phyloP scores from a whole-genome alignment of 1,284 basidiomycete species.

The Leccinum fallax region DNA sequence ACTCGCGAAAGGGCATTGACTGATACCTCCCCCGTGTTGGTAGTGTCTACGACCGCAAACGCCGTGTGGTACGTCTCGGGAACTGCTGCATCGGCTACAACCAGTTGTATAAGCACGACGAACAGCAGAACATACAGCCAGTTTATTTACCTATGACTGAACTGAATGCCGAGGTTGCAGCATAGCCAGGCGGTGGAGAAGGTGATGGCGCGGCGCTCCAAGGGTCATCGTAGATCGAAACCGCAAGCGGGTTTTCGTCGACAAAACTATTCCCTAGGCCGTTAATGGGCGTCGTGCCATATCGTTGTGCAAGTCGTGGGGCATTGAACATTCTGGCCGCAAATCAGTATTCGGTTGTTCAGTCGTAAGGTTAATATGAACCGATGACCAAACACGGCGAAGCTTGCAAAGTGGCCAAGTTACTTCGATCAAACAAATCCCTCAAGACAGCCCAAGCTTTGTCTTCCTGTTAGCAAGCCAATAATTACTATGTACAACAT shows the following conservation, averaged over 20 bases:
- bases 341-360: slow-evolving; percentile 13
- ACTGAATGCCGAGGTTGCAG: slow-evolving; percentile 55
- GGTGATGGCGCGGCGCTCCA: slow-evolving; percentile 85
- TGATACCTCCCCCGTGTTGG: slow-evolving; percentile 71
- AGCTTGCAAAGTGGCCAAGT: not conserved
- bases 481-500: slow-evolving; percentile 29
- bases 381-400: slow-evolving; percentile 2
- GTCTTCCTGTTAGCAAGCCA: slow-evolving; percentile 16
- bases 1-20: slow-evolving; percentile 81
- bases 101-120: slow-evolving; percentile 15
- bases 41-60: slow-evolving; percentile 70
- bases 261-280: slow-evolving; percentile 73
- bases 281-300: slow-evolving; percentile 53
- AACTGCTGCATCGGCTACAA: slow-evolving; percentile 72
- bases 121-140: not conserved
- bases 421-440: not conserved
- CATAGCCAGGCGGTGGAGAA: slow-evolving; percentile 58
- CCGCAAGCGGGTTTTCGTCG: slow-evolving; percentile 73
- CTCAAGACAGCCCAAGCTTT: slow-evolving; percentile 2
- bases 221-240: slow-evolving; percentile 82
- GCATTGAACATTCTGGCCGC: slow-evolving; percentile 69
- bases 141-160: slow-evolving; percentile 73
- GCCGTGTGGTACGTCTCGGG: slow-evolving; percentile 77
- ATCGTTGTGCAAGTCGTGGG: slow-evolving; percentile 69
- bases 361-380: slow-evolving; percentile 4